Evolutionary conservation across 169 alveolate genomes (phyloP), one percentile per base, ranked within the genome.

Genomic region (Eimeria maxima): DNA sequence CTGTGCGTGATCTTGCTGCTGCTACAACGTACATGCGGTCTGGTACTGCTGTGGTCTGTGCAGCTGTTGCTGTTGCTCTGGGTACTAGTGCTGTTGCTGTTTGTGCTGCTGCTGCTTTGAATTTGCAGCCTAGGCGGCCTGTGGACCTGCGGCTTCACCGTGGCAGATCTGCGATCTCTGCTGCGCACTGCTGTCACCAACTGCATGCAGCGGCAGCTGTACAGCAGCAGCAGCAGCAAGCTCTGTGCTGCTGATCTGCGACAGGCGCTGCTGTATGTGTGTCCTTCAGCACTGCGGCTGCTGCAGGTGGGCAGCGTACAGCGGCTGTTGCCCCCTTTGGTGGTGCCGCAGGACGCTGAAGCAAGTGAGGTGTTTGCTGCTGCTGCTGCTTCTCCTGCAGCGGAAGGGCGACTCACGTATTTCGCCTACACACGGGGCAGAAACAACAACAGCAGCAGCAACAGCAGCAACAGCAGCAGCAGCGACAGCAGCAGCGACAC

Each of bases 201-300:
- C 73, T 53, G 90, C 90, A 81, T 81, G 90, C 90, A 81, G 71
- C 90, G 71, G 90, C 90, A 53, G 90, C 90, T 60, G 7, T 60
- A 0, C 69, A 60, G 69, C 69, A 60, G 71, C 73, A n/a, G 71
- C 90, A 81, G 90, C 90, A 53, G 67, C 47, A 38, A 24, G 90
- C 38, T 81, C 50, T 50, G 53, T 81, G 42, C 71, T 81, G 90
- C 90, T 47, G 71, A 81, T 24, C 69, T 81, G 50, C 90, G 89
- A 14, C 69, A 78, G 65, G 89, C 89, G 89, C 67, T 78, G 89
- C 89, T 78, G 38, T 78, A 27, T 78, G 89, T 78, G 38, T 18
- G 67, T 42, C 89, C 89, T 11, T 78, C 89, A 24, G 60, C 89
- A 20, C 29, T 78, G 60, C 89, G 89, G 60, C 89, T 78, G 60